Percentiles rank a stretch among this genome's conserved stretches.
These are phyloP conservation scores for Phytophthora constricta DNA, from an alignment of 352 stramenopile species.

Conservation along the genomic window DNA sequence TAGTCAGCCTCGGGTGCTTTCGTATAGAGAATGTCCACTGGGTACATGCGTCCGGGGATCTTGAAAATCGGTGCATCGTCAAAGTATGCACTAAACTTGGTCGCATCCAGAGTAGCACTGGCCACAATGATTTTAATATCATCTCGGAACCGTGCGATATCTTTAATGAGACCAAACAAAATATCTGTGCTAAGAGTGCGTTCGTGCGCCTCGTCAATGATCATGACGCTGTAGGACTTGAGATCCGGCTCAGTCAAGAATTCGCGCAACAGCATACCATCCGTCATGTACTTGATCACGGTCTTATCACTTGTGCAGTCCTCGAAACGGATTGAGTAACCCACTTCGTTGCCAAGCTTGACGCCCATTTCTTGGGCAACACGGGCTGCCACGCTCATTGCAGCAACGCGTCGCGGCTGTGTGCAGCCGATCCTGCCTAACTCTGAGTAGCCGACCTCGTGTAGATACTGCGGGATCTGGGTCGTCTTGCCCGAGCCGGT, in stretches of 20 bases:
- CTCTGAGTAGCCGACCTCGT: conserved; percentile 97
- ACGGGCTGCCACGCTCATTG: conserved; percentile 99
- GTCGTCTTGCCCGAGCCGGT: conserved; percentile 98
- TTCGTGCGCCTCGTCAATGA: conserved; percentile 99
- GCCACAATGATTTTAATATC: conserved; percentile 99
- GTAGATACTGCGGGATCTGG: conserved; percentile 99
- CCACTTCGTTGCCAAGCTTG: conserved; percentile 97
- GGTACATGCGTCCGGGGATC: conserved; percentile 97
- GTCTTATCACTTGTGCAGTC: conserved; percentile 99
- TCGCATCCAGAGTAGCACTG: conserved; percentile 96
- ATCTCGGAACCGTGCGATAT: conserved; percentile 95
- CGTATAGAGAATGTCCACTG: conserved; percentile 98
- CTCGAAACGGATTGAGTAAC: conserved; percentile 99
- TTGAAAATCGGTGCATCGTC: conserved; percentile 99
- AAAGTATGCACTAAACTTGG: conserved; percentile 99
- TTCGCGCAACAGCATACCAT: conserved; percentile 99
- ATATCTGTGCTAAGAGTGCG: conserved; percentile 99
- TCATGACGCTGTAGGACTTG: conserved; percentile 97
- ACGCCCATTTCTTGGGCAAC: conserved; percentile 99
- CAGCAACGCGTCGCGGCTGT: conserved; percentile 97
- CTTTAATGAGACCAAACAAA: conserved; percentile 99
- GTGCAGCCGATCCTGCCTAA: conserved; percentile 95
- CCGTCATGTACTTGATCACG: conserved; percentile 99
- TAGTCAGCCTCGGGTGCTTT: conserved; percentile 99
- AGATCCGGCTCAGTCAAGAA: conserved; percentile 98